Base-by-base conservation (phyloP, 148 eudicot species). In the Rhododendron molle region DNA sequence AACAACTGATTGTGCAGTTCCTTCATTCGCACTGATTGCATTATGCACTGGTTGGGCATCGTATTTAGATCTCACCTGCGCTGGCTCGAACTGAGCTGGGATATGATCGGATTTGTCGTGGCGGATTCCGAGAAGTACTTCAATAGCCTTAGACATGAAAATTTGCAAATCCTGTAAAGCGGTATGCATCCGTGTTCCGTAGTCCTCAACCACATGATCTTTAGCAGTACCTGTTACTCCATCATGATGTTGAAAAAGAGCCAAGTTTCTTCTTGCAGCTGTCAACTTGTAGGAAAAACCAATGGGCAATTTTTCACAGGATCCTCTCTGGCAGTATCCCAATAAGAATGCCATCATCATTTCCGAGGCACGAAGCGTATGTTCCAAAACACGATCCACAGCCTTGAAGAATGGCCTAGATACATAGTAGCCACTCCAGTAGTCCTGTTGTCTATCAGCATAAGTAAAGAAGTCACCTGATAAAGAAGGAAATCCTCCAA, bases 221-320 rank as follows among this genome's bases (percentile, higher is more conserved):
- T 94, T 97, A 46, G 99, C 99, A 21, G 99, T 97, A 67, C 99
- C 99, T 43, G 99, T 97, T 36, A 97, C 98, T 67, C 99, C 99
- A 89, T 97, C 99, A 80, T 97, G 99, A 85, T 97, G 99, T 91
- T 97, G 99, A 90, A 95, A 97, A n/a, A 97, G 96, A 80, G 99
- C 99, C 80, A 97, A 90, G 87, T 97, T 97, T 86, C 99, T 90
- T 89, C 99, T 91, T 36, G 99, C 99, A 89, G 99, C 95, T n/a
- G 92, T 89, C 88, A 97, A 86, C 92, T 95, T 97, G 89, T 94
- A 90, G 49, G 98, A 89, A 88, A 92, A 97, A 88, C 93, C 88
- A 80, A 90, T 89, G 3, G 98, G 95, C 80, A 97, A 91, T 89
- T 95, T 97, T 85, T 95, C 99, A 88, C 99, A 97, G 43, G 90